Evolutionary conservation across 257 asterid genomes (phyloP), one percentile per base, ranked within the genome.

Genomic region (Ilex aquifolium): DNA sequence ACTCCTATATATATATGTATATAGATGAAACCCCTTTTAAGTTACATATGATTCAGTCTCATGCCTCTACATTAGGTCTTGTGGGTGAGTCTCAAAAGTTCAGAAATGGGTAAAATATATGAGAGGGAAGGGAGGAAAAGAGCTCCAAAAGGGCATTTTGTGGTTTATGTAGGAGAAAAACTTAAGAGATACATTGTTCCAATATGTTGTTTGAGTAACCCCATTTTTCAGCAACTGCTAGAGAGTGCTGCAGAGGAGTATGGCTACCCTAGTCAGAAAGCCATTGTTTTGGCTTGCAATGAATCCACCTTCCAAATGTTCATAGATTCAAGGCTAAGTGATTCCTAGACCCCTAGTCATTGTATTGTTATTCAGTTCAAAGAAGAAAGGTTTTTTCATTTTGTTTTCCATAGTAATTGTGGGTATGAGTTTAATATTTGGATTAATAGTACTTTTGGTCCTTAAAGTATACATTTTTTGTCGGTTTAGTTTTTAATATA

Each of bases 101-200:
- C 7, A 12, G 6, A 48, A 67, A 77, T 72, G 85, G 64, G 39
- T 3, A 69, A 58, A 52, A 31, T 68, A 42, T 48, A 36, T 9
- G 16, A 52, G 10, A 30, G 21, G 16, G 14, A 44, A 46, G 67
- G 30, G 31, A 44, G 64, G 64, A 59, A 10, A 4, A 70, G 46
- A 31, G 44, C 91, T 7, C 85, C 85, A 40, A 88, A 73, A 65
- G 87, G 95, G 71, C 84, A 83, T 49, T 83, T 88, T 11, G 95
- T 69, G 58, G 87, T 85, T 31, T 88, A 88, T 10, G 94, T 83
- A 5, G 95, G 94, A 0, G 76, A 61, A 2, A 79, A 78, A 8
- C 10, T 46, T 74, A 67, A 60, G 53, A 76, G 94, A 74, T 81
- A 59, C 62, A 87, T 77, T 30, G 63, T 88, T 54, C 84, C 92